Evolutionary conservation across 805 yeast genomes (phyloP), one percentile per base, ranked within the genome.

Genomic region (Candida schatavii): DNA sequence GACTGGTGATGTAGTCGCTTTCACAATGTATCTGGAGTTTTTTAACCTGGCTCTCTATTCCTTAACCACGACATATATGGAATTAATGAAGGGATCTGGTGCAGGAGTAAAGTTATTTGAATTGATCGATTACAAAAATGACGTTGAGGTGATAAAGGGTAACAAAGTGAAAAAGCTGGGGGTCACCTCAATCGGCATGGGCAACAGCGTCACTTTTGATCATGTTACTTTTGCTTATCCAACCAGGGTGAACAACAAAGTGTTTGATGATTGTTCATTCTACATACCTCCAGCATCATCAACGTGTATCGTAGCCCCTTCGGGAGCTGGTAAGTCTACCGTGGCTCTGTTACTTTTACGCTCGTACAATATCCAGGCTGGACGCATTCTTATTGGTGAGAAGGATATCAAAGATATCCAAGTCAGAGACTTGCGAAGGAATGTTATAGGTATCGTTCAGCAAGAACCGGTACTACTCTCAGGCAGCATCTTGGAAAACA

Each of bases 241-340:
- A 3, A 56, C 69, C 1, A 55, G 75, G 22, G 65, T 68, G 5
- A 53, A 59, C 14, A 65, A 66, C 36, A 43, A 48, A 17, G 59
- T 70, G 11, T 70, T 70, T 46, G 50, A 66, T 29, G 71, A 61
- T 0, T 66, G 72, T 46, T 51, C 64, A 1, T 70, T 70, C 44
- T 58, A 54, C 28, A 56, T 70, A 15, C 59, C 63, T 13, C 54
- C 64, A 4, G 56, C 64, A 3, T 59, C 74, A 1, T 61, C 68
- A 39, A 67, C 74, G 3, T 61, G 75, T 55, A 62, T 70, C 45
- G 75, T 70, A 4, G 85, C 84, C 2, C 74, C 83, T 1, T 75
- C 81, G 2, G 85, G 85, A 1, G 74, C 81, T 44, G 85, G 85
- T 15, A 79, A 79, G 53, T 71, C 79, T 4, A 80, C 85, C 2